Evolutionary conservation across 192 early-diverging fungal species (phyloP).

Genomic region (Coemansia aciculifera): DNA sequence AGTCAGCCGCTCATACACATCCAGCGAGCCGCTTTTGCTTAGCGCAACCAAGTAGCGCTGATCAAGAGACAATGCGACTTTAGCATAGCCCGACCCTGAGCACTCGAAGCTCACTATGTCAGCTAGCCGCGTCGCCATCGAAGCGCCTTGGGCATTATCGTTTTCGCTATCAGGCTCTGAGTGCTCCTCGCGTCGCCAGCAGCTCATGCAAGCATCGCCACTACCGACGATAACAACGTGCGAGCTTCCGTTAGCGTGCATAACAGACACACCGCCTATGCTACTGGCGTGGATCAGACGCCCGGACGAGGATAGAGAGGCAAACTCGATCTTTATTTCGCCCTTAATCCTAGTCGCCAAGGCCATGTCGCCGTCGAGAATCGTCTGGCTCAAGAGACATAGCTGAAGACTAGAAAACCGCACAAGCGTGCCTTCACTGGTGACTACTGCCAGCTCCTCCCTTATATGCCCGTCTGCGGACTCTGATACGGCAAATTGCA

Average conservation of each 20-base stretch:
- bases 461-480: not conserved
- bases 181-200: constrained; percentile 29
- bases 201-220: constrained; percentile 33
- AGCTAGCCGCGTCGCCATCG: constrained; percentile 11
- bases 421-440: constrained; percentile 17
- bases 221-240: constrained; percentile 27
- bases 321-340: constrained; percentile 29
- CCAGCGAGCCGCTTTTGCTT: constrained; percentile 23
- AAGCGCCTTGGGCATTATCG: not conserved
- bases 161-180: not conserved
- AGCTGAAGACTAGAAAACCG: constrained; percentile 37
- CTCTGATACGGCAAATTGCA: constrained; percentile 21
- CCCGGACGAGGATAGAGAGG: constrained; percentile 2
- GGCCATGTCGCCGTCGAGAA: constrained; percentile 27
- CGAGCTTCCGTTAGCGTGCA: constrained; percentile 9
- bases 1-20: constrained; percentile 45
- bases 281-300: constrained; percentile 13
- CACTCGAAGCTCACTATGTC: constrained; percentile 30
- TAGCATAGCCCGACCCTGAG: constrained; percentile 27
- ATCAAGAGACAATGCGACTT: constrained; percentile 23
- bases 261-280: constrained; percentile 25
- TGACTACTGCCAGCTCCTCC: constrained; percentile 40
- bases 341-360: constrained; percentile 20
- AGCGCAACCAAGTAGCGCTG: constrained; percentile 38
- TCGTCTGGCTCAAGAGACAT: constrained; percentile 26